Evolutionary conservation across 139 green algal genomes (phyloP).

Genomic region (Yamagishiella unicocca): DNA sequence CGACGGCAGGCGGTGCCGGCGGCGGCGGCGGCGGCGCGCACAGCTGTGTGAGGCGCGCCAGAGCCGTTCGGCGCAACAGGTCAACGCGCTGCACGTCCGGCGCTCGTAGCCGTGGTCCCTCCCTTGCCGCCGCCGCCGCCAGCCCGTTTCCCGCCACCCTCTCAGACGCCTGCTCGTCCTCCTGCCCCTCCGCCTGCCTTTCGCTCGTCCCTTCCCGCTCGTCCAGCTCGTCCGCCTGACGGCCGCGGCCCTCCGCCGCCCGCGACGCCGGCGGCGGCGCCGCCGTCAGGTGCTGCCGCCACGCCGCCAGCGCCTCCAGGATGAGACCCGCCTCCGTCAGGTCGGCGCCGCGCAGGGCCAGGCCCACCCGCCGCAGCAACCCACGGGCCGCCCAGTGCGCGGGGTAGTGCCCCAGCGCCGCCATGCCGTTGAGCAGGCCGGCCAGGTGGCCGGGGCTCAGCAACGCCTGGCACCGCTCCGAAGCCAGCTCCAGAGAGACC

Average conservation of each 20-base stretch:
- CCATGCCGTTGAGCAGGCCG: constrained; percentile 9
- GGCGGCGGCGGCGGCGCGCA: background rate
- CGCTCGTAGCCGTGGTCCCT: background rate
- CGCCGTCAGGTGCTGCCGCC: background rate
- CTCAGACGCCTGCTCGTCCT: background rate
- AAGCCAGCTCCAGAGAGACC: background rate
- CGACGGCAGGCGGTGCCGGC: background rate
- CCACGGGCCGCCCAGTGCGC: background rate
- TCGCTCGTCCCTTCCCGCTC: too few relatives aligned
- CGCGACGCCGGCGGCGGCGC: background rate
- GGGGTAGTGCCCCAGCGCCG: constrained; percentile 26
- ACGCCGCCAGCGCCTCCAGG: constrained; percentile 6
- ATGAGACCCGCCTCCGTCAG: background rate
- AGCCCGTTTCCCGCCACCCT: background rate
- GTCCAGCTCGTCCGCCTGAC: background rate
- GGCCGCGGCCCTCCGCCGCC: background rate
- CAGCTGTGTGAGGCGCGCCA: constrained; percentile 21
- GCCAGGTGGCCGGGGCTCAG: background rate
- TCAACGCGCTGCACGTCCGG: background rate
- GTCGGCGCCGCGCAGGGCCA: background rate
- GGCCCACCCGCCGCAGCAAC: constrained; percentile 3
- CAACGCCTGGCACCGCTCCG: background rate
- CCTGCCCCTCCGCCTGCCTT: background rate
- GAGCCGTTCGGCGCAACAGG: background rate
- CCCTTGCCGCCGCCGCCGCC: background rate